phyloP scores from a whole-genome alignment of 305 asterid species.

The Fraxinus sp. region DNA sequence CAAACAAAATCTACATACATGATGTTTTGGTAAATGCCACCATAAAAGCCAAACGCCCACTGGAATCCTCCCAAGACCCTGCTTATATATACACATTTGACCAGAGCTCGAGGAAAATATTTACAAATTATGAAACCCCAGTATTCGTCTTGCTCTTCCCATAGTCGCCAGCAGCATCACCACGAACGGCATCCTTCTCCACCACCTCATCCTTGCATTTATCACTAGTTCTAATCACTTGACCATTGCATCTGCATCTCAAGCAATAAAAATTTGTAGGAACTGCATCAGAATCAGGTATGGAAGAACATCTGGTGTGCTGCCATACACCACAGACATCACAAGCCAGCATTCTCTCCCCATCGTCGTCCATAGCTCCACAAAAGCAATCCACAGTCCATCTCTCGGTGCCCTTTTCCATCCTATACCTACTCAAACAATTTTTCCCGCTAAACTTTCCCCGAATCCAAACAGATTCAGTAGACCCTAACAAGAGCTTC shows the following conservation, averaged over 20 bases:
- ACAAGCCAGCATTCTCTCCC: slow-evolving; percentile 94
- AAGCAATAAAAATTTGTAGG: slow-evolving; percentile 58
- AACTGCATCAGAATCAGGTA: slow-evolving; percentile 59
- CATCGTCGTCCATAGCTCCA: slow-evolving; percentile 92
- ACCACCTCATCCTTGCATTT: slow-evolving; percentile 33
- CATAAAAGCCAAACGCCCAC: slow-evolving; percentile 23
- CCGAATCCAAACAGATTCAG: slow-evolving; percentile 45
- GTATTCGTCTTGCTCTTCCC: slow-evolving; percentile 29
- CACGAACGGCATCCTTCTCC: neutral
- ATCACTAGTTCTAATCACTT: slow-evolving; percentile 14
- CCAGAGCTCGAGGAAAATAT: slow-evolving; percentile 22
- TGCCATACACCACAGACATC: slow-evolving; percentile 87
- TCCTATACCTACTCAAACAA: slow-evolving; percentile 57
- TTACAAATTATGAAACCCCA: slow-evolving; percentile 32
- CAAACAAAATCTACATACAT: neutral
- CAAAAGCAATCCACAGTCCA: slow-evolving; percentile 89
- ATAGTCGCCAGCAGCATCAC: neutral
- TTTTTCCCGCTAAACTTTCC: slow-evolving; percentile 66
- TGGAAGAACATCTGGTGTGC: slow-evolving; percentile 86
- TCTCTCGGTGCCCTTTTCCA: slow-evolving; percentile 84
- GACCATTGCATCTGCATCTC: slow-evolving; percentile 35
- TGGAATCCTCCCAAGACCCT: slow-evolving; percentile 25
- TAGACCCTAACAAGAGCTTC: slow-evolving; percentile 70
- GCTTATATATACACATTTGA: slow-evolving; percentile 23
- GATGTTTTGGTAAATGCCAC: neutral